phyloP scores from a whole-genome alignment of 495 filamentous ascomycete species.

The Lentithecium fluviatile region DNA sequence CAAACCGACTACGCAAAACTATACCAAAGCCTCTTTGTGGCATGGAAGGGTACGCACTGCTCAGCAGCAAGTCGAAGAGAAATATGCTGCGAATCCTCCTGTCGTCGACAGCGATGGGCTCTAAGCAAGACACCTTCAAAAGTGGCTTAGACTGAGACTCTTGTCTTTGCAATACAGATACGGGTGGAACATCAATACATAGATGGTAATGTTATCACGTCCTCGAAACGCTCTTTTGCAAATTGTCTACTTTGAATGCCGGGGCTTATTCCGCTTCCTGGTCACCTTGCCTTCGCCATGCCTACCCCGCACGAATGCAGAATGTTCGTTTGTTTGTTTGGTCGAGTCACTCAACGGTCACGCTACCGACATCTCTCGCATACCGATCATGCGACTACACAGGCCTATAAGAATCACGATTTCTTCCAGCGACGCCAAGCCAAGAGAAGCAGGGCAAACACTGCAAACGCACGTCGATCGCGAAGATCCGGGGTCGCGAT shows the following conservation, averaged over 20 bases:
- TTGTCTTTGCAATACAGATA: slow-evolving; percentile 26
- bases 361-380: too few species aligned
- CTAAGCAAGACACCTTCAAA: slow-evolving; percentile 9
- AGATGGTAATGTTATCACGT: neutral
- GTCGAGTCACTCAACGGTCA: too few species aligned
- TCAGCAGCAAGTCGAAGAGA: slow-evolving; percentile 4
- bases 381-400: neutral
- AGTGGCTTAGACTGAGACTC: slow-evolving; percentile 22
- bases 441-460: too few species aligned
- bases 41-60: slow-evolving; percentile 1
- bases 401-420: neutral
- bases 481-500: slow-evolving; percentile 1
- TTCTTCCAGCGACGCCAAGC: neutral
- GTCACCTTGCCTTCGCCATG: too few species aligned
- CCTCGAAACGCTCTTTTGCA: too few species aligned
- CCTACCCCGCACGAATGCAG: neutral
- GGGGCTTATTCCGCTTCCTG: too few species aligned
- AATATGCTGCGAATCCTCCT: slow-evolving; percentile 9
- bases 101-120: neutral
- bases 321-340: too few species aligned
- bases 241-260: too few species aligned
- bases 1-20: neutral
- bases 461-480: neutral
- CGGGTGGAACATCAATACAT: slow-evolving; percentile 10
- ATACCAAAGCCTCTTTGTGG: slow-evolving; percentile 2